Evolutionary conservation across 441 rosid genomes (phyloP), one percentile per base, ranked within the genome.

Genomic region (Brassica hybrid): DNA sequence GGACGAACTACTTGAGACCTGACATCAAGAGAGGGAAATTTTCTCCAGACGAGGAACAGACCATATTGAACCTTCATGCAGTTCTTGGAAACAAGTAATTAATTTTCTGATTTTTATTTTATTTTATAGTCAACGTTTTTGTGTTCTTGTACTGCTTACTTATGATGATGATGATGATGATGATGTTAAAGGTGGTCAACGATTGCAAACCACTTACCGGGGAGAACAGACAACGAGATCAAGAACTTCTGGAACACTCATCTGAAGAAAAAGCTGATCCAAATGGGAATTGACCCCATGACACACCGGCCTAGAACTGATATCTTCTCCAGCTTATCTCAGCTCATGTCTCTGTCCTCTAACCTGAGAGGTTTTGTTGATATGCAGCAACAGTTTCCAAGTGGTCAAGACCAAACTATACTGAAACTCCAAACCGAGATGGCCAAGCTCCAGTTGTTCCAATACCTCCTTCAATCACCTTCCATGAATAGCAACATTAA

Each of bases 1-100:
- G 93, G 93, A 89, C 90, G 1, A 89, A 89, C 73, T 89, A 89
- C 73, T 79, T 89, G 81, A 77, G 89, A 75, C 93, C 93, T n/a
- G 93, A 87, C 66, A 89, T 89, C 71, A 89, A 86, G 86, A 71
- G 93, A 71, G 93, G 90, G 23, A 89, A 82, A 41, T 89, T 89
- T 70, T 83, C 93, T 10, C 78, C 73, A 1, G 93, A 89, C 36
- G 93, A 89, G 76, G 91, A 87, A 71, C 85, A 86, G 58, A 87
- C 89, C 4, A 89, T 89, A 81, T 85, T 87, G 85, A 82, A 83
- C 78, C 88, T 89, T 82, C 93, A 89, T 65, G 79, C 93, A 27
- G 65, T 89, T 73, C 90, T 89, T 45, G 93, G 93, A 60, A 89
- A 89, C 88, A 89, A 89, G 93, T 89, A 85, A 83, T 60, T 30